Evolutionary conservation across 2,329 filamentous ascomycete species (phyloP), one percentile per base, ranked within the genome.

Genomic region (Botrytis galanthina): DNA sequence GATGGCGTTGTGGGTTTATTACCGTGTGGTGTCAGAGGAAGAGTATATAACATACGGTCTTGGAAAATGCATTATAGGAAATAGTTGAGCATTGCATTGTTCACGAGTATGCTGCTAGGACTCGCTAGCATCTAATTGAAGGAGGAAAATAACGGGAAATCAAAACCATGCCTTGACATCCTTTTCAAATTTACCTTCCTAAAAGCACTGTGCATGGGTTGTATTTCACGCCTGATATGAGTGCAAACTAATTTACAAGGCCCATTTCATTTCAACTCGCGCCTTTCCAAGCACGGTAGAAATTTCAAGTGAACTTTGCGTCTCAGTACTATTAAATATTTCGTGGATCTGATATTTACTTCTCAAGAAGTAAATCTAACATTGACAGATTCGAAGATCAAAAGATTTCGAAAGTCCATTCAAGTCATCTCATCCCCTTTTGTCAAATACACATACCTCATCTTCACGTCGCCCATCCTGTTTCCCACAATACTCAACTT

Each of bases 1-100:
- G 70, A 37, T 57, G 75, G 75, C 72, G 75, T 76, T 76, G 54
- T 35, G 48, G 18, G 48, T 29, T 59, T 61, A 51, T 35, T 68
- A 60, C n/a, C 18, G 18, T 44, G 26, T 71, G 39, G 32, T 8
- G 26, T 69, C 35, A 44, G 35, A 42, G 37, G 10, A 42, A 44
- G 66, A 57, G 37, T 44, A 69, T 54, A 64, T 35, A 70, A 48
- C 7, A 71, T 12, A 16, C 16, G 26, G 37, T 22, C 35, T 39
- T 51, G 26, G 32, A 46, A 39, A 64, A 29, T n/a, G 18, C 26
- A 71, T 71, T 44, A 39, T 70, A 46, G 44, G 68, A 69, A 69
- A n/a, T 32, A n/a, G 18, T 42, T 3, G 26, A 32, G 26, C 35
- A 42, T 42, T 68, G 48, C 35, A 57, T 26, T 68, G 37, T 44